Base-by-base conservation (phyloP, 2,329 filamentous ascomycete genomes). In the Fusarium pseudoanthophilum region DNA sequence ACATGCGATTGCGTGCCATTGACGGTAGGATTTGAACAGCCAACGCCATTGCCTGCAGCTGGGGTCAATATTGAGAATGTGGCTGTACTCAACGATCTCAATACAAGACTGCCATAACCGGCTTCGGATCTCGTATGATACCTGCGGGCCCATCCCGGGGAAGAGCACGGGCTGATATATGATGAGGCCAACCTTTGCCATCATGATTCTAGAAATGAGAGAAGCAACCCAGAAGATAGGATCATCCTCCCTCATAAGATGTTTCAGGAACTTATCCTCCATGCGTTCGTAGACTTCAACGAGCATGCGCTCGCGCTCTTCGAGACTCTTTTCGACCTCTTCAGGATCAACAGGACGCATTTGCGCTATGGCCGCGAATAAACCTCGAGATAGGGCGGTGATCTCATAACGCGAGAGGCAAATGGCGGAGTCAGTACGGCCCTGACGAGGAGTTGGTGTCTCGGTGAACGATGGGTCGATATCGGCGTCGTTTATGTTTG, bases 21-120 rank as follows among this genome's bases (percentile, higher is more conserved):
- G 72, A 1, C 72, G 53, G 42, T 74, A 72, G 15, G 71, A 60
- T 14, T 69, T 55, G 30, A 74, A 74, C 4, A 74, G 37, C 72
- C 72, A 74, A 18, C 72, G 72, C 72, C 72, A 74, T 40, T 74
- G 71, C 3, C 68, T 69, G 20, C 72, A 74, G 2, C 60, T 45
- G 4, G 72, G 64, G 18, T 74, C 72, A n/a, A 63, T 46, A n/a
- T 74, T 74, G 34, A 74, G 72, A 16, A 74, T 72, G 28, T 74
- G 49, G 26, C 52, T 74, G 45, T 74, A 74, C 40, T 74, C 72
- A 24, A 74, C 72, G 21, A 74, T 74, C 39, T 74, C 72, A 39
- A 74, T 74, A n/a, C 71, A 74, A 10, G 72, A 74, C 34, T 74
- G 59, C 72, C 72, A 74, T 13, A 74, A 26, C 10, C 72, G 68